These are phyloP conservation scores for Colletotrichum incanum DNA, from an alignment of 2,329 filamentous ascomycete genomes.

Conservation along the genomic window DNA sequence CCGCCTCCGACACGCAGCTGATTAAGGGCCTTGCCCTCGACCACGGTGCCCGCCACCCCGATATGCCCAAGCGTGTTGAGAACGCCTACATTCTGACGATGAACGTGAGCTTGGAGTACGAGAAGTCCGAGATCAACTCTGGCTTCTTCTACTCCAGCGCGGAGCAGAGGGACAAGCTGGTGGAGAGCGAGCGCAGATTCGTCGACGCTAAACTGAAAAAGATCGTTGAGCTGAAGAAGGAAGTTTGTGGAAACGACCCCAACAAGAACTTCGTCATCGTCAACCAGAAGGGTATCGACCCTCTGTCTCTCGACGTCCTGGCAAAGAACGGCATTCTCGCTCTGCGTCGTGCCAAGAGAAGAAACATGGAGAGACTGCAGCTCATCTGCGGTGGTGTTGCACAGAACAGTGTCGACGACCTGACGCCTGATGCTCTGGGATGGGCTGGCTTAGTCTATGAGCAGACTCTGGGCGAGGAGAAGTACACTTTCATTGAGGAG, in stretches of 20 bases:
- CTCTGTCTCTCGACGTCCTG: slow-evolving; percentile 92
- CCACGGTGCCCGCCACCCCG: slow-evolving; percentile 95
- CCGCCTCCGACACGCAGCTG: slow-evolving; percentile 94
- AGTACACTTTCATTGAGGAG: slow-evolving; percentile 98
- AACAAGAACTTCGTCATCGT: slow-evolving; percentile 98
- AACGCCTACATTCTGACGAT: slow-evolving; percentile 96
- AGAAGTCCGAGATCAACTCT: slow-evolving; percentile 99
- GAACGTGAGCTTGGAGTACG: slow-evolving; percentile 97
- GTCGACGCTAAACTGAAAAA: slow-evolving; percentile 97
- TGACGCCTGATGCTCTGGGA: slow-evolving; percentile 88
- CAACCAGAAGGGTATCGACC: slow-evolving; percentile 99
- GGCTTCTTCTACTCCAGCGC: slow-evolving; percentile 99
- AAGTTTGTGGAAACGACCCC: slow-evolving; percentile 92
- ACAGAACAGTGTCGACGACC: slow-evolving; percentile 96
- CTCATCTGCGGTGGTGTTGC: slow-evolving; percentile 91
- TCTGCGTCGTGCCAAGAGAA: slow-evolving; percentile 92
- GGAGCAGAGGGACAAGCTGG: slow-evolving; percentile 96
- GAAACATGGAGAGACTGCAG: slow-evolving; percentile 99
- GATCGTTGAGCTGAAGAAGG: slow-evolving; percentile 98
- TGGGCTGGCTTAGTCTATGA: slow-evolving; percentile 98
- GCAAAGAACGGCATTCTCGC: slow-evolving; percentile 99
- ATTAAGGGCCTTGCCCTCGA: slow-evolving; percentile 94
- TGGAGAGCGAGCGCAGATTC: slow-evolving; percentile 96
- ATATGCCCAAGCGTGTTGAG: slow-evolving; percentile 97
- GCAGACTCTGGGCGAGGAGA: slow-evolving; percentile 97